phyloP scores from a whole-genome alignment of 1,284 basidiomycete species.

The Cystobasidiaceae sp. region DNA sequence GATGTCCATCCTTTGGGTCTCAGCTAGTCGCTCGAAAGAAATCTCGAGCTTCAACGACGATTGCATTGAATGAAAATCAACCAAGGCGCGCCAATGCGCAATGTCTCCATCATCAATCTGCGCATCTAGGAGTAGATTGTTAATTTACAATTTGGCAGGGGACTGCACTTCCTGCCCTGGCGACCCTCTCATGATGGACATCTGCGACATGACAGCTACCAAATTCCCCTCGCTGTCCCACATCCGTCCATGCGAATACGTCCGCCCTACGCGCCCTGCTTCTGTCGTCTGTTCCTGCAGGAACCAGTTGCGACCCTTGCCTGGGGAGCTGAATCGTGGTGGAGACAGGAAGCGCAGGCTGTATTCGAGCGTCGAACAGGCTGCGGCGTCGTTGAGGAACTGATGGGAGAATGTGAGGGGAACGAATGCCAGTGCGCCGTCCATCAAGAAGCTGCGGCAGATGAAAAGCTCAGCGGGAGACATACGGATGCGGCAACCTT shows the following conservation, averaged over 20 bases:
- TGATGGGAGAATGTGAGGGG: constrained; percentile 40
- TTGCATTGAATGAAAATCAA: too few relatives aligned
- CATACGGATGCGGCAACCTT: background rate
- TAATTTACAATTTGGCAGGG: too few relatives aligned
- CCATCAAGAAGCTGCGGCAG: constrained; percentile 34
- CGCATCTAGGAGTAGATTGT: too few relatives aligned
- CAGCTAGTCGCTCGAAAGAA: too few relatives aligned
- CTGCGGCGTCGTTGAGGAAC: constrained; percentile 35
- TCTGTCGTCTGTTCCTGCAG: constrained; percentile 31
- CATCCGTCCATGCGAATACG: constrained; percentile 22
- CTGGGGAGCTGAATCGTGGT: background rate
- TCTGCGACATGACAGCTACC: constrained; percentile 25
- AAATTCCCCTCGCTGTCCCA: constrained; percentile 21
- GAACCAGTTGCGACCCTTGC: constrained; percentile 8
- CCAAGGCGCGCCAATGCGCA: too few relatives aligned
- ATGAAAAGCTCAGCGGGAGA: constrained; percentile 28
- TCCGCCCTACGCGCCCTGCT: constrained; percentile 11
- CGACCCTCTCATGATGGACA: constrained; percentile 13
- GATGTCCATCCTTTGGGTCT: too few relatives aligned
- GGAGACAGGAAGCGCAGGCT: constrained; percentile 38
- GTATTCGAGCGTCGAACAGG: constrained; percentile 41
- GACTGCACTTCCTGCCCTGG: background rate
- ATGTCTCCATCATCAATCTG: too few relatives aligned
- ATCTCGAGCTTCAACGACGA: too few relatives aligned
- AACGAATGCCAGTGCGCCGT: constrained; percentile 42